These are phyloP conservation scores for Moesziomyces globuligerus DNA, from an alignment of 1,284 basidiomycete species.

Conservation along the genomic window DNA sequence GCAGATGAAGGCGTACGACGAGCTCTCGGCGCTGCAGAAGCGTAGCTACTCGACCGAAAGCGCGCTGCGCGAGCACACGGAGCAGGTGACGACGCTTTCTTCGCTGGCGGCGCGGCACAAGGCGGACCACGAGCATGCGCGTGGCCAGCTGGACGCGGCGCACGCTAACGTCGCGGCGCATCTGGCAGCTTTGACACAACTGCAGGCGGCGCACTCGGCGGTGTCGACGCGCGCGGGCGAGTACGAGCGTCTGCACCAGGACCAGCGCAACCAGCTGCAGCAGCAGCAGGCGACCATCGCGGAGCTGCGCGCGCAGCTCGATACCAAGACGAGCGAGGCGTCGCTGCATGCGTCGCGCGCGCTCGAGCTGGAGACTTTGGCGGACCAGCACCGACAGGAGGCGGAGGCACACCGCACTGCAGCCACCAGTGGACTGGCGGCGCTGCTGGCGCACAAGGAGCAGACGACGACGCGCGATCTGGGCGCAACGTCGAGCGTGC, in stretches of 20 bases:
- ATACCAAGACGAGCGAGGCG: conserved; percentile 69
- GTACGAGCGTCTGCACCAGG: conserved; percentile 77
- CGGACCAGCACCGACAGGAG: conserved; percentile 71
- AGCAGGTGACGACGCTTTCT: conserved; percentile 78
- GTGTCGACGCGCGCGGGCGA: conserved; percentile 82
- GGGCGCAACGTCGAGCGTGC: conserved; percentile 16
- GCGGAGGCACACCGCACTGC: conserved; percentile 62
- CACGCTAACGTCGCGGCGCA: conserved; percentile 77
- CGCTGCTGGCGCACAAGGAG: conserved; percentile 58
- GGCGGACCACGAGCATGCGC: conserved; percentile 78
- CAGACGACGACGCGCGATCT: conserved; percentile 38
- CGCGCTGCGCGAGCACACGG: conserved; percentile 80
- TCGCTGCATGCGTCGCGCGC: conserved; percentile 74
- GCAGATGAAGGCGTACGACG: conserved; percentile 77
- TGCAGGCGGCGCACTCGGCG: conserved; percentile 79
- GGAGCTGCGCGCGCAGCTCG: conserved; percentile 78
- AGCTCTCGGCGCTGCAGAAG: conserved; percentile 79
- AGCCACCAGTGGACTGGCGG: conserved; percentile 55
- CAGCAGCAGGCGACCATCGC: conserved; percentile 73
- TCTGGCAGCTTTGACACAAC: conserved; percentile 84
- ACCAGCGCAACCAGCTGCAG: conserved; percentile 57
- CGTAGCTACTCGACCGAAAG: conserved; percentile 75
- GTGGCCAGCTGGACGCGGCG: conserved; percentile 76
- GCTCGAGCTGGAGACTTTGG: conserved; percentile 79
- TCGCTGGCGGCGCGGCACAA: conserved; percentile 82